Conservation (phyloP, 75 land plant genomes). For the Isoetes taiwanensis region DNA sequence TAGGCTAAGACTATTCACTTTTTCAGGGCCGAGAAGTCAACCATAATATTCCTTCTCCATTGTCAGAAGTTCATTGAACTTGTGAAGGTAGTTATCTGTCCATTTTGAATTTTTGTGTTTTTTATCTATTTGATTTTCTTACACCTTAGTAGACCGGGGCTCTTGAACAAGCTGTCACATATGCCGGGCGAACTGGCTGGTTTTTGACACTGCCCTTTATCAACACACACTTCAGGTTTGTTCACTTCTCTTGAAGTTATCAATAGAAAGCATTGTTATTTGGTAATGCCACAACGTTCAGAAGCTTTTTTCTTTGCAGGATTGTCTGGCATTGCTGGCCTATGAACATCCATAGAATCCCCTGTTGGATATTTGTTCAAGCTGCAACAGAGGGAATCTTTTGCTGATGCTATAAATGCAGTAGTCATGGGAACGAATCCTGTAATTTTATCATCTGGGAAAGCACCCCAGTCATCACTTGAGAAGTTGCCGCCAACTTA, state of each 20-base stretch:
- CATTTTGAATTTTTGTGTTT: background rate
- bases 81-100: constrained; percentile 33
- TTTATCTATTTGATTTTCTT: background rate
- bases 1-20: background rate
- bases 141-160: constrained; percentile 27
- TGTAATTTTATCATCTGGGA: constrained; percentile 16
- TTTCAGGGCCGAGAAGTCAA: constrained; percentile 52
- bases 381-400: constrained; percentile 47
- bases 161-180: constrained; percentile 51
- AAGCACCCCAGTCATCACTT: constrained; percentile 38
- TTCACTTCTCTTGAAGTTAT: no score
- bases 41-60: constrained; percentile 57
- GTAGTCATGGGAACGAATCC: constrained; percentile 59
- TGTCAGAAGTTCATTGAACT: constrained; percentile 85
- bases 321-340: constrained; percentile 71
- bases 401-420: constrained; percentile 82
- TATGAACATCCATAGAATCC: constrained; percentile 64
- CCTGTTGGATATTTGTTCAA: constrained; percentile 61
- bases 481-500: constrained; percentile 72
- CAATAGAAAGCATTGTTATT: no score
- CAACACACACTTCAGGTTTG: constrained; percentile 42
- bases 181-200: constrained; percentile 45
- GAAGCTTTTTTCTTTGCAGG: constrained; percentile 30
- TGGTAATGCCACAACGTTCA: no score
- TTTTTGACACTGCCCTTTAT: constrained; percentile 23